Evolutionary conservation across 768 basidiomycete species (phyloP).

Genomic region (Pulveroboletus sp.): DNA sequence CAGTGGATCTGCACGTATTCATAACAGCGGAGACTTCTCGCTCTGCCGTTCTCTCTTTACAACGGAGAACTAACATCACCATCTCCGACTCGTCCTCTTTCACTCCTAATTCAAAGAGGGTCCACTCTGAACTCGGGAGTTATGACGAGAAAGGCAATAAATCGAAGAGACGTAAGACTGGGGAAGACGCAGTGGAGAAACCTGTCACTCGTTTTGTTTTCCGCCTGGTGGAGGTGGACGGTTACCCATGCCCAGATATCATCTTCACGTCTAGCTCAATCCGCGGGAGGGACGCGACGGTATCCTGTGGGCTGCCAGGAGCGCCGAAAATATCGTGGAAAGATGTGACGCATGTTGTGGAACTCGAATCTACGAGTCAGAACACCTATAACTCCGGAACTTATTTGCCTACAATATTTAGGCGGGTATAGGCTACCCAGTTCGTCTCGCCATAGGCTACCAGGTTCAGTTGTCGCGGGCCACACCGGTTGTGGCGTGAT

Average conservation of each 20-base stretch:
- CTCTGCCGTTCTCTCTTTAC: no score
- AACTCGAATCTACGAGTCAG: not conserved
- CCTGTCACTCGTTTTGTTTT: not conserved
- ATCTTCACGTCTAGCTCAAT: constrained; percentile 10
- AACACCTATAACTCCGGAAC: not conserved
- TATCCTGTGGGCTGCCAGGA: constrained; percentile 1
- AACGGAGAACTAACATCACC: no score
- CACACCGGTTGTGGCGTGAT: no score
- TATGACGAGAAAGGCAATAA: no score
- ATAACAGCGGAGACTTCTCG: no score
- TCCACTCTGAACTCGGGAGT: not conserved
- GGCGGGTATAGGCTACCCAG: no score
- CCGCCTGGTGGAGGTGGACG: constrained; percentile 3
- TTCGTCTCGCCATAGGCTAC: no score
- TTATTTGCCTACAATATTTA: no score
- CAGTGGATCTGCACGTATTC: no score
- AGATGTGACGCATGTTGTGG: not conserved
- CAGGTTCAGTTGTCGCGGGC: no score
- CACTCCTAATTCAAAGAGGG: constrained; percentile 8
- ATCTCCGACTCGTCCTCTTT: no score
- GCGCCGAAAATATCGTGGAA: constrained; percentile 11
- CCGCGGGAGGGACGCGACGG: constrained; percentile 9
- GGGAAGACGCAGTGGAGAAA: not conserved
- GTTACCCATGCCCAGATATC: not conserved
- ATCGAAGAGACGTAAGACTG: not conserved